Evolutionary conservation across 192 early-diverging fungal genomes (phyloP).

Genomic region (Gamsiella multidivaricata): DNA sequence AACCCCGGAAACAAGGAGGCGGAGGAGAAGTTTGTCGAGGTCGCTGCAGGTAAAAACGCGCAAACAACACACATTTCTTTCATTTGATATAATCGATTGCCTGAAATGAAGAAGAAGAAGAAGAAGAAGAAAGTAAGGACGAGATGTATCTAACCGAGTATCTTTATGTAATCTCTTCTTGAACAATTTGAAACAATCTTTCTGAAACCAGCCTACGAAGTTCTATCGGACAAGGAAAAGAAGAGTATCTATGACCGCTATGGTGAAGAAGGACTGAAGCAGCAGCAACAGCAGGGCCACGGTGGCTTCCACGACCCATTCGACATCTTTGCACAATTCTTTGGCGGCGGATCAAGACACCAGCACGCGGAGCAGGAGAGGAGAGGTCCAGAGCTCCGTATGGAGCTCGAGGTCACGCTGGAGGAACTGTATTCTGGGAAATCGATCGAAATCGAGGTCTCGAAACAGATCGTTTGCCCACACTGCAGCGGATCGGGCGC

Average conservation of each 20-base stretch:
- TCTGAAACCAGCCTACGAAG: constrained; percentile 85
- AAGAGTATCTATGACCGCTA: constrained; percentile 90
- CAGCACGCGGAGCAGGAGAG: constrained; percentile 69
- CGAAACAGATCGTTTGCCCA: constrained; percentile 93
- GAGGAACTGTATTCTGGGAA: constrained; percentile 92
- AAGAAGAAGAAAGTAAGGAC: too few species aligned
- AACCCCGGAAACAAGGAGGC: constrained; percentile 87
- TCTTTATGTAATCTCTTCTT: too few species aligned
- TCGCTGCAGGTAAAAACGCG: constrained; percentile 73
- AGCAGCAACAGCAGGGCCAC: constrained; percentile 63
- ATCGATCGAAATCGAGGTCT: constrained; percentile 89
- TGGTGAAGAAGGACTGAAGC: constrained; percentile 96
- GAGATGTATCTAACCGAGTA: too few species aligned
- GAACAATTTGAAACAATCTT: too few species aligned
- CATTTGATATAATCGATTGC: too few species aligned
- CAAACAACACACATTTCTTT: too few species aligned
- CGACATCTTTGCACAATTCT: constrained; percentile 96
- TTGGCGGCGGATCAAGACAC: constrained; percentile 64
- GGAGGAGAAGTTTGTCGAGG: constrained; percentile 89
- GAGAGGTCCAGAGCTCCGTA: constrained; percentile 83
- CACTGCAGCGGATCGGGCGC: constrained; percentile 95
- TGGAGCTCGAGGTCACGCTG: constrained; percentile 86
- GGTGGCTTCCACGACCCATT: constrained; percentile 94
- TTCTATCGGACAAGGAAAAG: constrained; percentile 92
- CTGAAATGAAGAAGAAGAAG: too few species aligned